phyloP scores from a whole-genome alignment of 2,329 filamentous ascomycete genomes.

The Verticillium klebahnii region DNA sequence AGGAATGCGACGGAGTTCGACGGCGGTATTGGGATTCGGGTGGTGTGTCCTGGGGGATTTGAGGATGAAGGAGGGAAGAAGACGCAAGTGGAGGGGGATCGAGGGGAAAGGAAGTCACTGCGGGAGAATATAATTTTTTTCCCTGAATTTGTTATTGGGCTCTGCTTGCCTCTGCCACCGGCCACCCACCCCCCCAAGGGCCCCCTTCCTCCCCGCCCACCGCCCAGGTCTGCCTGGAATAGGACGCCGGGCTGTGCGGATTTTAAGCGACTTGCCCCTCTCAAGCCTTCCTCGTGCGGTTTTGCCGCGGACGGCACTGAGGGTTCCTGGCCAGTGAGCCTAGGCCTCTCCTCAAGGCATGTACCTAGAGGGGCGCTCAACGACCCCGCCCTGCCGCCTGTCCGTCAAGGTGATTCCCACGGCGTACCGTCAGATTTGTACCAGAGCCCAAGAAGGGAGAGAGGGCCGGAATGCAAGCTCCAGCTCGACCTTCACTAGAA shows the following conservation, averaged over 20 bases:
- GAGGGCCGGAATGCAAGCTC: background rate
- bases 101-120: slow-evolving; percentile 2
- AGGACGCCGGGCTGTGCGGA: background rate
- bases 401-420: background rate
- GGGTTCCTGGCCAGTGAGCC: background rate
- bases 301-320: background rate
- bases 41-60: slow-evolving; percentile 1
- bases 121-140: slow-evolving; percentile 15
- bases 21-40: slow-evolving; percentile 2
- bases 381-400: background rate
- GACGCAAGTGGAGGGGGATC: slow-evolving; percentile 12
- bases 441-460: background rate
- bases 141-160: slow-evolving; percentile 15
- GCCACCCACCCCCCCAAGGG: background rate
- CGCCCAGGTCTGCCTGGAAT: background rate
- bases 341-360: background rate
- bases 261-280: background rate
- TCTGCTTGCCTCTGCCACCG: background rate
- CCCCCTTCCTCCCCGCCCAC: background rate
- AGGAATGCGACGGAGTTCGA: slow-evolving; percentile 18
- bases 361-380: background rate
- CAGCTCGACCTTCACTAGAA: background rate
- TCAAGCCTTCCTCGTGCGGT: background rate
- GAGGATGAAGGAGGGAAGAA: slow-evolving; percentile 11
- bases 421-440: background rate